Evolutionary conservation across 140 eudicot genomes (phyloP).

Genomic region (Ambrosia hybrid): DNA sequence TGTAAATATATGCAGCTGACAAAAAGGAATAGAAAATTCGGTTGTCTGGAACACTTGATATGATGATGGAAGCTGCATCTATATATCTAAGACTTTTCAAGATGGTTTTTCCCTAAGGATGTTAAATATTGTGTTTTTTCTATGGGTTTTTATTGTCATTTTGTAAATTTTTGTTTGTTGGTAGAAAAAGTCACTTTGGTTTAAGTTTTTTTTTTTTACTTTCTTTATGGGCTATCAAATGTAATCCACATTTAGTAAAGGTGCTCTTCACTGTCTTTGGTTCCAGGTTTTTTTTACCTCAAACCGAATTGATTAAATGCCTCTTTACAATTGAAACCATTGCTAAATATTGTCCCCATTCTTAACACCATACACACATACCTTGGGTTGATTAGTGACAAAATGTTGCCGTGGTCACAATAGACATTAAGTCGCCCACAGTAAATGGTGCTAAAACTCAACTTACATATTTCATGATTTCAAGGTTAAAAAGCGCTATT

Average conservation of each 20-base stretch:
- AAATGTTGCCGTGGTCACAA: too few relatives aligned
- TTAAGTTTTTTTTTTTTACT: constrained; percentile 13
- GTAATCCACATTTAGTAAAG: neutral
- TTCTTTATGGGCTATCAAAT: neutral
- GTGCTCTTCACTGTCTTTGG: neutral
- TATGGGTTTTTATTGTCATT: constrained; percentile 24
- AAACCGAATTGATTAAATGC: too few relatives aligned
- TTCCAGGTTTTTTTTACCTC: too few relatives aligned
- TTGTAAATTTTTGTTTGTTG: constrained; percentile 38
- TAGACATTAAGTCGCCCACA: too few relatives aligned
- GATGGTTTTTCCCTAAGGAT: constrained; percentile 18
- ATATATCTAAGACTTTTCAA: constrained; percentile 30
- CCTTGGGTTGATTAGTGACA: too few relatives aligned
- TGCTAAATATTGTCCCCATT: too few relatives aligned
- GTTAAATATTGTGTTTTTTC: constrained; percentile 20
- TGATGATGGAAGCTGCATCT: constrained; percentile 65
- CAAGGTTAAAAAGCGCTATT: too few relatives aligned
- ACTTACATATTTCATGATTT: too few relatives aligned
- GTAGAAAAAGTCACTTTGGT: constrained; percentile 25
- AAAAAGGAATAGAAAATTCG: constrained; percentile 50
- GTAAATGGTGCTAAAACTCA: too few relatives aligned
- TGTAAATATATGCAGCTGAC: constrained; percentile 32
- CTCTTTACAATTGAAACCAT: too few relatives aligned
- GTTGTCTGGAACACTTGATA: constrained; percentile 45
- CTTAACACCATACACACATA: too few relatives aligned